A percentile compares a stretch with the other conserved stretches of the same genome.
phyloP scores from a whole-genome alignment of 2,329 filamentous ascomycete species.

The Ophiostoma ulmi region DNA sequence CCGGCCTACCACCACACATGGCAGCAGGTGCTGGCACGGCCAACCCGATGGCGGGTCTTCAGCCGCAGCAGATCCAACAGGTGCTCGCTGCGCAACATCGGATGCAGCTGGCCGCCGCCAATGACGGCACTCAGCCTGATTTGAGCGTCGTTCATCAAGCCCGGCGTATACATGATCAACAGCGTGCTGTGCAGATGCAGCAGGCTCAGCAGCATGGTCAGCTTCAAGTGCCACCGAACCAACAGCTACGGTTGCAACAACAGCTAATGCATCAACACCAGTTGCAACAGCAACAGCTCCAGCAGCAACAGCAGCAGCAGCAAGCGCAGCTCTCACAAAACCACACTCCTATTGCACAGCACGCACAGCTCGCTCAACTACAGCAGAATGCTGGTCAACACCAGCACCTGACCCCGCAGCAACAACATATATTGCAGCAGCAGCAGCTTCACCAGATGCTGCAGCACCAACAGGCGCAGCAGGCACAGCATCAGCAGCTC shows the following conservation, averaged over 20 bases:
- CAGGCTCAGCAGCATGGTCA: conserved; percentile 52
- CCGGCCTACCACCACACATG: conserved; percentile 13
- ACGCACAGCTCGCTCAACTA: conserved; percentile 24
- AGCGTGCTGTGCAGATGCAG: conserved; percentile 46
- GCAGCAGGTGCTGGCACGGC: not conserved
- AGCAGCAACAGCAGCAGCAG: conserved; percentile 37
- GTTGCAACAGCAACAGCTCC: conserved; percentile 43
- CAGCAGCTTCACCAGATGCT: conserved; percentile 27
- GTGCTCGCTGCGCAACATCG: conserved; percentile 50
- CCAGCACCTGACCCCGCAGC: conserved; percentile 21
- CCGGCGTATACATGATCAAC: conserved; percentile 62
- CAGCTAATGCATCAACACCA: conserved; percentile 42
- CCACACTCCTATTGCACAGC: conserved; percentile 31
- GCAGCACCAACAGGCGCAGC: conserved; percentile 43
- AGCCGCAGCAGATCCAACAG: conserved; percentile 36
- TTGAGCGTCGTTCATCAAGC: conserved; percentile 57
- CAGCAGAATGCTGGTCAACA: conserved; percentile 14
- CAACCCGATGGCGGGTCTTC: conserved; percentile 42
- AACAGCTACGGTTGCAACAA: conserved; percentile 60
- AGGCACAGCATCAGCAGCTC: conserved; percentile 37
- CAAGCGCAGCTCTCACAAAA: conserved; percentile 24
- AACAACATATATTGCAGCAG: conserved; percentile 41
- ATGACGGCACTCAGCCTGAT: conserved; percentile 40
- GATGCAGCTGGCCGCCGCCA: conserved; percentile 38
- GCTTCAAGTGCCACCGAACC: conserved; percentile 35